phyloP scores from a whole-genome alignment of 2,329 filamentous ascomycete species.

The Paraconiothyrium sp. region DNA sequence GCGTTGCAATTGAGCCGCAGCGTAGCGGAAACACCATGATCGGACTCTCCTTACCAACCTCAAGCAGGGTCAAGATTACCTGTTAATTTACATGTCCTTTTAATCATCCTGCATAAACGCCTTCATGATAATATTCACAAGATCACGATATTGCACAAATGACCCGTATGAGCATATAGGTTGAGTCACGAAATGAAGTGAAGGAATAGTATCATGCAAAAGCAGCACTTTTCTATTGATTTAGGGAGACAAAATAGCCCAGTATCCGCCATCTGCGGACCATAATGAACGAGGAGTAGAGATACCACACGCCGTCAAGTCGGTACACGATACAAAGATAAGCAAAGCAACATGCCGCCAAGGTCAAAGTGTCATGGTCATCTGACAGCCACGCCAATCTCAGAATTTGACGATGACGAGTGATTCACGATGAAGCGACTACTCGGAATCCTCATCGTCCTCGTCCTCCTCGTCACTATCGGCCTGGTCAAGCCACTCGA shows the following conservation, averaged over 20 bases:
- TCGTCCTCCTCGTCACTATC: slow-evolving; percentile 65
- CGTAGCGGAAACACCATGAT: no score
- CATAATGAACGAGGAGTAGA: slow-evolving; percentile 26
- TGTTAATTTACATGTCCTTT: no score
- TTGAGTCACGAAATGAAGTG: neutral
- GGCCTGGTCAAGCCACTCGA: slow-evolving; percentile 91
- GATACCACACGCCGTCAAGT: slow-evolving; percentile 32
- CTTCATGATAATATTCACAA: no score
- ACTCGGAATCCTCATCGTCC: slow-evolving; percentile 44
- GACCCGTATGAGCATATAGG: no score
- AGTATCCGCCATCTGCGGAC: neutral
- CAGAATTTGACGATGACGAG: neutral
- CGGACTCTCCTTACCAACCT: no score
- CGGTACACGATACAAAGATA: slow-evolving; percentile 21
- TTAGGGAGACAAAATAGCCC: neutral
- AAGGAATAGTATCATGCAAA: slow-evolving; percentile 15
- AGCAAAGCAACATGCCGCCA: neutral
- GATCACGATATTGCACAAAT: no score
- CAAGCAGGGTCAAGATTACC: no score
- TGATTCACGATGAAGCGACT: slow-evolving; percentile 10
- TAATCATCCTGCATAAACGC: no score
- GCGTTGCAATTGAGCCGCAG: no score
- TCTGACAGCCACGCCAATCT: neutral
- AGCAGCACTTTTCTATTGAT: slow-evolving; percentile 4
- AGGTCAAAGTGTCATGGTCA: slow-evolving; percentile 1